A percentile compares a stretch with the other conserved stretches of the same genome.
Conservation (phyloP, 352 stramenopile species). For the Phytopythium cucurbitacearum region DNA sequence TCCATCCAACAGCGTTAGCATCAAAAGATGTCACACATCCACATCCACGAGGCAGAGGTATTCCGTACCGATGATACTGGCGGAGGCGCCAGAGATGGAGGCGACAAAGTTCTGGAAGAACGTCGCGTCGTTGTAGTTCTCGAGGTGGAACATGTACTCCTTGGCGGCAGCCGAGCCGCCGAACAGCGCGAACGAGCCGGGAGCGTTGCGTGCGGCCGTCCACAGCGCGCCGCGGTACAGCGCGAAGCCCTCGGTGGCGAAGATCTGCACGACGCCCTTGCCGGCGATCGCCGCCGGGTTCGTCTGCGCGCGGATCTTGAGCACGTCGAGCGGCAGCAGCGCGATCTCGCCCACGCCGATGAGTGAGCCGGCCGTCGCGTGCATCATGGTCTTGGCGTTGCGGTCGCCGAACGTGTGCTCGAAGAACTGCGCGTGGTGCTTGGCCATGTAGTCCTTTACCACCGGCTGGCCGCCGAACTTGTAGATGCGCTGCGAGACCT, state of each 20-base stretch:
- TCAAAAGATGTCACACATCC: conserved; percentile 2
- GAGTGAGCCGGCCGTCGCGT: conserved; percentile 88
- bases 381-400: conserved; percentile 92
- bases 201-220: conserved; percentile 92
- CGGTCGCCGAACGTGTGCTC: conserved; percentile 88
- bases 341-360: conserved; percentile 95
- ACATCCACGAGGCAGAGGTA: neutral
- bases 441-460: conserved; percentile 91
- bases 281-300: conserved; percentile 90
- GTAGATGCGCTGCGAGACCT: conserved; percentile 96
- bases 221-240: conserved; percentile 90
- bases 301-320: conserved; percentile 96
- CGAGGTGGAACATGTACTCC: conserved; percentile 89
- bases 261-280: conserved; percentile 90
- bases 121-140: conserved; percentile 87
- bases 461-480: conserved; percentile 96
- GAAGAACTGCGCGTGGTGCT: conserved; percentile 86
- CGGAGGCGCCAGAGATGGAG: conserved; percentile 74
- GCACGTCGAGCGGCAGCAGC: conserved; percentile 93
- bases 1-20: conserved; percentile 8
- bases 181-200: conserved; percentile 94
- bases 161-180: conserved; percentile 87
- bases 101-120: conserved; percentile 92
- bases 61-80: conserved; percentile 75
- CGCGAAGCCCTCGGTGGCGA: conserved; percentile 88